These are phyloP conservation scores for Sclerotinia nivalis DNA, from an alignment of 2,329 filamentous ascomycete genomes.

Conservation along the genomic window DNA sequence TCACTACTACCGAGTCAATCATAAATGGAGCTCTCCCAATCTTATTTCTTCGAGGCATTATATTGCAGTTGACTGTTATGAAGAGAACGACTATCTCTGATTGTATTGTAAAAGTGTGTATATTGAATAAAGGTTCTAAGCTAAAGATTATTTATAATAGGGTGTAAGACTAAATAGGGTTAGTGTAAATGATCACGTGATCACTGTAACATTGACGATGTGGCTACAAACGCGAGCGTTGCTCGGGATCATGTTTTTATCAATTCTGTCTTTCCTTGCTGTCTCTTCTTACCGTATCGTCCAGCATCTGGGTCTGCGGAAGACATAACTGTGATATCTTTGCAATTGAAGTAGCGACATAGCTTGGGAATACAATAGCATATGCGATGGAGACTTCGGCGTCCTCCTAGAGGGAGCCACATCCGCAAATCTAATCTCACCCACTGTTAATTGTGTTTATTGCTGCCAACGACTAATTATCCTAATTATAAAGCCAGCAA, in stretches of 20 bases:
- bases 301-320: not conserved
- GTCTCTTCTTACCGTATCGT: too few species aligned
- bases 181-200: too few species aligned
- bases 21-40: not conserved
- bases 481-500: not conserved
- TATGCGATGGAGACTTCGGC: not conserved
- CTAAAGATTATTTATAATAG: too few species aligned
- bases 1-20: not conserved
- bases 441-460: too few species aligned
- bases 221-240: not conserved
- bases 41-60: not conserved
- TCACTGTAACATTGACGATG: too few species aligned
- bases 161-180: too few species aligned
- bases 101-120: too few species aligned
- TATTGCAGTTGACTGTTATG: not conserved
- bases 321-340: not conserved
- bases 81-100: too few species aligned
- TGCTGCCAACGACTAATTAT: not conserved
- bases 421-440: not conserved
- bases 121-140: too few species aligned
- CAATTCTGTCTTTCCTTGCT: not conserved
- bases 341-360: not conserved
- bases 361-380: not conserved
- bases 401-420: not conserved
- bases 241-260: not conserved